phyloP scores from a whole-genome alignment of 768 basidiomycete genomes.

The Rhodocollybia butyracea region DNA sequence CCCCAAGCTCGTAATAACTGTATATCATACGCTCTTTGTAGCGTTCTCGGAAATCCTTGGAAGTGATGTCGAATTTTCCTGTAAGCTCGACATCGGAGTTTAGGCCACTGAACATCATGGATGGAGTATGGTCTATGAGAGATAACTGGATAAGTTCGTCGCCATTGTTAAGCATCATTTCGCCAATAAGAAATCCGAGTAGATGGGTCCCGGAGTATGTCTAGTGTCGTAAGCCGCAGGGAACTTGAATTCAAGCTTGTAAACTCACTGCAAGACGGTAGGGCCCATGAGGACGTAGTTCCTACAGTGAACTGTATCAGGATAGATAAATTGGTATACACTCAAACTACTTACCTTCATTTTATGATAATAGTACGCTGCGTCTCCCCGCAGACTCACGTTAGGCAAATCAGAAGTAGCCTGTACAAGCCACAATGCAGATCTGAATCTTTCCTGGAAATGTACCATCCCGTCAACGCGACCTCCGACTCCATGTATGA shows the following conservation, averaged over 20 bases:
- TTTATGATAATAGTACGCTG: not conserved
- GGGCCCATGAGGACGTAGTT: not conserved
- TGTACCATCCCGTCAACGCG: not conserved
- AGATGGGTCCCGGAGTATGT: not conserved
- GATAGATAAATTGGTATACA: not conserved
- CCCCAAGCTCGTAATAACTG: not conserved
- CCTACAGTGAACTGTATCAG: not conserved
- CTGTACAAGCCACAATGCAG: conserved; percentile 3
- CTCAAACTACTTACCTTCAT: not conserved
- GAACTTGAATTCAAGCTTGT: not conserved
- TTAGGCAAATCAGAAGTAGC: not conserved
- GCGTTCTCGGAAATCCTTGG: not conserved
- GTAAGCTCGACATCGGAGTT: not conserved
- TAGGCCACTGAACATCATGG: not conserved
- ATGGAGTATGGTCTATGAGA: not conserved
- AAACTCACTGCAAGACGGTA: not conserved
- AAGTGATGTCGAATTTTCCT: not conserved
- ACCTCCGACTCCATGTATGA: conserved; percentile 7
- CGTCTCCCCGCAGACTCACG: not conserved
- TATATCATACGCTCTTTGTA: not conserved
- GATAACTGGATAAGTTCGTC: not conserved
- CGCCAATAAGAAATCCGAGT: not conserved
- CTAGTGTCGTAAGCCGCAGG: not conserved
- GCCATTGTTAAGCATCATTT: not conserved
- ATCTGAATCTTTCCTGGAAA: conserved; percentile 3